Evolutionary conservation across 1,139 yeast species (phyloP), one percentile per base, ranked within the genome.

Genomic region (Candida pseudoviswanathii): DNA sequence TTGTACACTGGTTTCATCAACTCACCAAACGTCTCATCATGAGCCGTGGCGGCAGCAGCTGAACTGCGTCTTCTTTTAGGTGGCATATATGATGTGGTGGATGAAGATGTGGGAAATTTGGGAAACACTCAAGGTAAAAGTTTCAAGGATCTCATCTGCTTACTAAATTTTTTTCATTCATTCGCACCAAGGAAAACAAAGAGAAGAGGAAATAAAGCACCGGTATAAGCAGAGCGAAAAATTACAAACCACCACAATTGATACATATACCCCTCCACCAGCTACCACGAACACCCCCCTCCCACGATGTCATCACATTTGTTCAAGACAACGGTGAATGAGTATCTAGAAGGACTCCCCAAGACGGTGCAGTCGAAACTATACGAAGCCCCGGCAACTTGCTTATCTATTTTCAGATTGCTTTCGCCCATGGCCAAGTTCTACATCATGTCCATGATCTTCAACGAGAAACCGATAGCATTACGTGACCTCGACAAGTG

Each of bases 361-460:
- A 90, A 86, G 60, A 75, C 86, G 5, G 90, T 91, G 11, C 92
- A 91, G 58, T 78, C 86, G 25, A 81, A 92, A 60, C 77, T 94
- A 27, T 94, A 88, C 67, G 77, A 70, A 51, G 75, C 82, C 47
- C 97, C 99, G 2, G 97, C 97, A 11, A 90, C 99, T 50, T 92
- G 98, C 64, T 74, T 94, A 45, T 96, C 99, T 2, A 86, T 94
- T 24, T 92, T 85, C 65, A 78, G 99, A 55, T 75, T 94, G 53
- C 75, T 95, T 30, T 97, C 99, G 0, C 85, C 94, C 16, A 70
- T 94, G 61, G 96, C 97, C 27, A 92, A 94, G 65, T 87, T 90
- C 67, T 85, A 87, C 60, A 84, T 94, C 47, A 87, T 90, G 91
- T 78, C 94, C 8, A 83, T 92, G 86, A 73, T 95, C 16, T 94